Evolutionary conservation across 768 basidiomycete species (phyloP).

Genomic region (Nevesoporus exiguus): DNA sequence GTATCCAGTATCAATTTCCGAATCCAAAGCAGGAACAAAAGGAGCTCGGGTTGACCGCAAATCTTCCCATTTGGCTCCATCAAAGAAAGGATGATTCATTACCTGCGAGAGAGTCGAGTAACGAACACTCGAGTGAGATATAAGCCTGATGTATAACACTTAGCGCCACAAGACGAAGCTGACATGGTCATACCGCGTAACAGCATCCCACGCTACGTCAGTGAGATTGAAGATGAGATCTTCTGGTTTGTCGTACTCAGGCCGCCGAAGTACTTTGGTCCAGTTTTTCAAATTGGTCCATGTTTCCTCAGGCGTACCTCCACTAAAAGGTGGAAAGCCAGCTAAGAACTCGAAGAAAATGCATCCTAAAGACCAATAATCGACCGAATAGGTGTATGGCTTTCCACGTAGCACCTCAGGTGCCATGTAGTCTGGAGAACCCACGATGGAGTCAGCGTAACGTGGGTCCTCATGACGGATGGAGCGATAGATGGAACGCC

Average conservation of each 20-base stretch:
- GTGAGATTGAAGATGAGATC: conserved; percentile 95
- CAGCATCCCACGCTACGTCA: conserved; percentile 91
- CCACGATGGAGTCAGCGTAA: conserved; percentile 96
- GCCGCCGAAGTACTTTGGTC: conserved; percentile 86
- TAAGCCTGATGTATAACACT: conserved; percentile 51
- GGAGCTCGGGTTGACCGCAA: conserved; percentile 77
- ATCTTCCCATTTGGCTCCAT: conserved; percentile 68
- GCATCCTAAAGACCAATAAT: conserved; percentile 98
- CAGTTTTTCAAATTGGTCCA: conserved; percentile 99
- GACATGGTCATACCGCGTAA: conserved; percentile 60
- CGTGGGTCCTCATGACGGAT: conserved; percentile 87
- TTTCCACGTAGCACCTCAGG: conserved; percentile 91
- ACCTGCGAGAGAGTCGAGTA: conserved; percentile 73
- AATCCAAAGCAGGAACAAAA: conserved; percentile 92
- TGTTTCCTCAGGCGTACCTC: conserved; percentile 92
- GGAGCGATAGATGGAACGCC: conserved; percentile 91
- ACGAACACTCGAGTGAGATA: conserved; percentile 81
- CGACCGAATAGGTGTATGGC: conserved; percentile 93
- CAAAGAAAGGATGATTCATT: conserved; percentile 80
- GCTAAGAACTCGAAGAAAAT: conserved; percentile 97
- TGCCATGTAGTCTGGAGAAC: conserved; percentile 98
- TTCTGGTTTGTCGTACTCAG: conserved; percentile 93
- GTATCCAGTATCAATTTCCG: conserved; percentile 92
- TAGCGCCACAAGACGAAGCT: neutral
- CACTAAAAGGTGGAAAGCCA: conserved; percentile 98